These are phyloP conservation scores for Alternaria brassicae DNA, from an alignment of 2,329 filamentous ascomycete species.

Conservation along the genomic window DNA sequence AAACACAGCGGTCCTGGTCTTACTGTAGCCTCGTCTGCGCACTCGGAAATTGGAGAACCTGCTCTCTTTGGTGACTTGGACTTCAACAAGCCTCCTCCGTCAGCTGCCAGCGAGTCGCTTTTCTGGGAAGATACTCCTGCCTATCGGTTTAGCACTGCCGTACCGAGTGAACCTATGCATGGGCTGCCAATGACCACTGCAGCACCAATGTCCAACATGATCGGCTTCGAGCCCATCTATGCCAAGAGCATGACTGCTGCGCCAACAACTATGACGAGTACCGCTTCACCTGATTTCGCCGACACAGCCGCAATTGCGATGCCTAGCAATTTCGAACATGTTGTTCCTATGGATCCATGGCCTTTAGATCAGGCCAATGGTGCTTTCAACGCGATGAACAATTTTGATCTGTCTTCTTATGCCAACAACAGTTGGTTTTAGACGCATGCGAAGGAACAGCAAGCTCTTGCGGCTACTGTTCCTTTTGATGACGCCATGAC, in stretches of 20 bases:
- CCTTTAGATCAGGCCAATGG: conserved; percentile 37
- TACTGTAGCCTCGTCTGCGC: conserved; percentile 51
- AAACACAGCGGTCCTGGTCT: conserved; percentile 51
- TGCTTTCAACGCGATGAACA: conserved; percentile 33
- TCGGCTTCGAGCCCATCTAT: conserved; percentile 41
- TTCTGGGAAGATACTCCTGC: conserved; percentile 50
- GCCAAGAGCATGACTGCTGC: conserved; percentile 34
- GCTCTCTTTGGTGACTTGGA: conserved; percentile 46
- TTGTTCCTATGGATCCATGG: conserved; percentile 41
- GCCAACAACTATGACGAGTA: conserved; percentile 34
- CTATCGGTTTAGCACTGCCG: conserved; percentile 40
- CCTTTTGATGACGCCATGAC: conserved; percentile 44
- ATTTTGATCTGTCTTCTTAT: conserved; percentile 37
- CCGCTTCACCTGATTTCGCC: conserved; percentile 30
- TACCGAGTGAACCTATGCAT: conserved; percentile 30
- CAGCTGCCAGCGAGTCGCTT: conserved; percentile 42
- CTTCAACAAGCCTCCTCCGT: conserved; percentile 39
- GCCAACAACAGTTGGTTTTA: conserved; percentile 44
- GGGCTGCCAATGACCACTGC: conserved; percentile 33
- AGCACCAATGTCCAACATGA: conserved; percentile 30
- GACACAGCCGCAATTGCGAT: conserved; percentile 44
- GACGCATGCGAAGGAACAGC: conserved; percentile 29
- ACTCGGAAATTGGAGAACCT: conserved; percentile 51
- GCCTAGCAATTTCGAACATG: conserved; percentile 41
- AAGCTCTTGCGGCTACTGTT: conserved; percentile 20